Conservation (phyloP, 2,329 filamentous ascomycete species). For the Chrysoporthe deuterocubensis region DNA sequence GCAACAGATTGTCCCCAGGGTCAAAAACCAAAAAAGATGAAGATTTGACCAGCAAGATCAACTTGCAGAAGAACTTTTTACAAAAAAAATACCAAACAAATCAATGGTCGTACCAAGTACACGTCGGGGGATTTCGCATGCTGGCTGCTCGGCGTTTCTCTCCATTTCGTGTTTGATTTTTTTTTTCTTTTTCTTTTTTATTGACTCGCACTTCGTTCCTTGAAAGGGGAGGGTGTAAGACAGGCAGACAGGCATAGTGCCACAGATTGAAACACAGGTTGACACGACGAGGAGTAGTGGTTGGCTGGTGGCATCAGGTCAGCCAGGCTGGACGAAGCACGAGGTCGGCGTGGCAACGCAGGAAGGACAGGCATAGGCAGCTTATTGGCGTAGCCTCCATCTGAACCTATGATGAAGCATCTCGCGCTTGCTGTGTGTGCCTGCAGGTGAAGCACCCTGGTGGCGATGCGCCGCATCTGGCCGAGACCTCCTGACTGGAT, state of each 20-base stretch:
- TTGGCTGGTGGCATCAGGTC: background rate
- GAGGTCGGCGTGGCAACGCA: too few species aligned
- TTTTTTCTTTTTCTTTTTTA: background rate
- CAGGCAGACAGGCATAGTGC: background rate
- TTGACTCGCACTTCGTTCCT: background rate
- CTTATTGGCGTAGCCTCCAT: slow-evolving; percentile 14
- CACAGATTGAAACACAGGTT: slow-evolving; percentile 17
- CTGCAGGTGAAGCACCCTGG: too few species aligned
- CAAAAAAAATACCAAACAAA: slow-evolving; percentile 3
- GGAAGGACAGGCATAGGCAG: too few species aligned
- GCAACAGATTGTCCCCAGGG: slow-evolving; percentile 5
- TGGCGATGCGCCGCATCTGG: background rate
- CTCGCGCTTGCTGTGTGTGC: background rate
- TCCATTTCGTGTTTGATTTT: background rate
- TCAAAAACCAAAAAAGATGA: background rate
- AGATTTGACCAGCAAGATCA: slow-evolving; percentile 10
- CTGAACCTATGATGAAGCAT: slow-evolving; percentile 16
- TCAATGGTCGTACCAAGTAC: slow-evolving; percentile 3
- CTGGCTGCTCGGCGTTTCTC: background rate
- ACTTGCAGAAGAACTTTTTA: background rate
- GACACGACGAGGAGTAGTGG: slow-evolving; percentile 11
- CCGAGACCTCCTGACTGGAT: background rate
- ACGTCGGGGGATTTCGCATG: background rate
- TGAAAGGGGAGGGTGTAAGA: background rate
- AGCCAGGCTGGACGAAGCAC: background rate